Percentiles rank a stretch among this genome's conserved stretches.
Conservation (phyloP, 768 basidiomycete species). For the Leucocoprinus birnbaumii region DNA sequence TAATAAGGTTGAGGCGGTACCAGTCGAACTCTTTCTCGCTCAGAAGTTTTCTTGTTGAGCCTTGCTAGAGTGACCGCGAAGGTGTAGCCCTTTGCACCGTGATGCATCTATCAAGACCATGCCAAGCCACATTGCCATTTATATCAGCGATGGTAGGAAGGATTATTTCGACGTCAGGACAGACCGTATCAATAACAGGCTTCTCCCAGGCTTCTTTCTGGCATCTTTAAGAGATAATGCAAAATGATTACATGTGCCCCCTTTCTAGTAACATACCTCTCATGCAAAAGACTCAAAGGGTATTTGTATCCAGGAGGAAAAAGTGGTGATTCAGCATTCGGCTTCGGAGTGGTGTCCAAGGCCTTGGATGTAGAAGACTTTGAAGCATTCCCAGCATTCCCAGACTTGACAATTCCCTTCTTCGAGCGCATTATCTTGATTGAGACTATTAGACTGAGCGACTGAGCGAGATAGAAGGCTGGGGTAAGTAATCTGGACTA, state of each 20-base stretch:
- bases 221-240: conserved; percentile 46
- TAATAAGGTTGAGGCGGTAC: conserved; percentile 72
- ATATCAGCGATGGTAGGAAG: too few relatives aligned
- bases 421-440: conserved; percentile 72
- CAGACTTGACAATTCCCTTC: conserved; percentile 81
- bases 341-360: conserved; percentile 39
- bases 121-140: too few relatives aligned
- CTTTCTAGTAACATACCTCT: conserved; percentile 47
- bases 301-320: conserved; percentile 87
- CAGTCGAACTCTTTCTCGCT: conserved; percentile 66
- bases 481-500: too few relatives aligned
- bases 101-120: conserved; percentile 35
- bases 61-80: conserved; percentile 69
- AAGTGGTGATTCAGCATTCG: conserved; percentile 30
- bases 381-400: conserved; percentile 86
- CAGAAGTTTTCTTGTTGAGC: conserved; percentile 67
- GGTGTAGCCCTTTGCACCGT: conserved; percentile 45
- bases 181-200: conserved; percentile 73
- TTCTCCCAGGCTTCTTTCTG: conserved; percentile 91
- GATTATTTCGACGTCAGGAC: conserved; percentile 9
- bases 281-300: conserved; percentile 74
- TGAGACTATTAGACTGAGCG: too few relatives aligned
- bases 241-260: neutral
- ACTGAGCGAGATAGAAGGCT: too few relatives aligned
- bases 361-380: conserved; percentile 40